Conservation (phyloP, 2,329 filamentous ascomycete species). For the Ceratocystis colombiana region DNA sequence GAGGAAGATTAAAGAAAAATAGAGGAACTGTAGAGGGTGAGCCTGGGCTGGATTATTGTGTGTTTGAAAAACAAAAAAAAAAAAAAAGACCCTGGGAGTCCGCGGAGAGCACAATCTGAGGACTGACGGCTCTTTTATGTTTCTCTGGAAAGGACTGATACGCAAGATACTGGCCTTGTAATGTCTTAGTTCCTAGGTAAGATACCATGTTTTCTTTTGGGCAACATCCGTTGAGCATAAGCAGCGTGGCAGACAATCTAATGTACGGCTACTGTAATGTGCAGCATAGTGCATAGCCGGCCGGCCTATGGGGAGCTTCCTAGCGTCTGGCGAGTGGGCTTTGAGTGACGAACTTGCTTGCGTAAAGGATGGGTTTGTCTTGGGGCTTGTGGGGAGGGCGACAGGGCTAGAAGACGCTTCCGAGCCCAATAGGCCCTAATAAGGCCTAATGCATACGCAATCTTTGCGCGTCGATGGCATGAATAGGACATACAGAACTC, state of each 20-base stretch:
- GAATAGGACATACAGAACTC: not conserved
- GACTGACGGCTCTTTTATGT: not conserved
- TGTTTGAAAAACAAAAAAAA: no score
- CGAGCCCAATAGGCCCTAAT: not conserved
- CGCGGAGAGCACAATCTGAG: no score
- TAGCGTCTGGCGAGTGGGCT: not conserved
- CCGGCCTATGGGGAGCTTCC: not conserved
- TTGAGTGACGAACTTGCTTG: constrained; percentile 2
- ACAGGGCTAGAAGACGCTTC: not conserved
- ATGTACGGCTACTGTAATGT: not conserved
- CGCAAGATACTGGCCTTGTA: not conserved
- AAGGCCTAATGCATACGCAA: constrained; percentile 8
- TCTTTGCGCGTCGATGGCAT: not conserved
- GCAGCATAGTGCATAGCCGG: not conserved
- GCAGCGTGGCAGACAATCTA: not conserved
- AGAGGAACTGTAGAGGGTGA: no score
- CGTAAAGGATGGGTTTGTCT: constrained; percentile 1
- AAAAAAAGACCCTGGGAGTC: no score
- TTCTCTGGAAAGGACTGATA: not conserved
- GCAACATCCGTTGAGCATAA: not conserved
- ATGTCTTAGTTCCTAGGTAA: not conserved
- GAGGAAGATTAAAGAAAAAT: no score
- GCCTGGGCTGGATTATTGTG: no score
- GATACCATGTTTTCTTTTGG: not conserved
- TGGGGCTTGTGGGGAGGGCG: no score